Evolutionary conservation across 768 basidiomycete species (phyloP).

Genomic region (Mycena albidolilacea): DNA sequence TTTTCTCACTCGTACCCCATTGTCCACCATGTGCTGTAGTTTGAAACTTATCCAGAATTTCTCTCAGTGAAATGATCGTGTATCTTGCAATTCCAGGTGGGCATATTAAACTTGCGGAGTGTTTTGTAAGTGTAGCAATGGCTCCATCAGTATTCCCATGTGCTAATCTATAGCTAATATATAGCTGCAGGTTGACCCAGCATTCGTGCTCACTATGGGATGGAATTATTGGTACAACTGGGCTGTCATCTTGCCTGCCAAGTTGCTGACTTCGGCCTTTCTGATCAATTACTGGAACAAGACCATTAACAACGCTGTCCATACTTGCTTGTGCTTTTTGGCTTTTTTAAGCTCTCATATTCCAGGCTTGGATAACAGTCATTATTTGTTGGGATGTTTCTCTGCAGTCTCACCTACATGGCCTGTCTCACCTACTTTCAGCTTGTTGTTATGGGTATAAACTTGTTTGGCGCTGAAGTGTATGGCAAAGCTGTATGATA

Average conservation of each 20-base stretch:
- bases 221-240: slow-evolving; percentile 75
- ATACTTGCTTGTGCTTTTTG: slow-evolving; percentile 78
- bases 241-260: slow-evolving; percentile 45
- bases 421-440: slow-evolving; percentile 50
- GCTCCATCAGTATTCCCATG: neutral
- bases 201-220: slow-evolving; percentile 73
- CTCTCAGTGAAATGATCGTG: slow-evolving; percentile 60
- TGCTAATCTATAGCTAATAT: too few species aligned
- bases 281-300: slow-evolving; percentile 84
- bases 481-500: slow-evolving; percentile 78
- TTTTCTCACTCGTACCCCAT: neutral
- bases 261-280: slow-evolving; percentile 71
- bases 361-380: slow-evolving; percentile 77
- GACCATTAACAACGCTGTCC: slow-evolving; percentile 75
- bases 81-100: slow-evolving; percentile 86
- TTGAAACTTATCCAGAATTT: slow-evolving; percentile 58
- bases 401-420: slow-evolving; percentile 55
- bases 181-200: slow-evolving; percentile 67
- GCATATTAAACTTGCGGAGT: slow-evolving; percentile 85
- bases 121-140: slow-evolving; percentile 63
- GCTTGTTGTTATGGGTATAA: slow-evolving; percentile 81
- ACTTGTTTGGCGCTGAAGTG: slow-evolving; percentile 81
- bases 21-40: neutral
- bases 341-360: slow-evolving; percentile 66
- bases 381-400: slow-evolving; percentile 23